Conservation (phyloP, 208 protist species). For the Crithidia acanthocephali region DNA sequence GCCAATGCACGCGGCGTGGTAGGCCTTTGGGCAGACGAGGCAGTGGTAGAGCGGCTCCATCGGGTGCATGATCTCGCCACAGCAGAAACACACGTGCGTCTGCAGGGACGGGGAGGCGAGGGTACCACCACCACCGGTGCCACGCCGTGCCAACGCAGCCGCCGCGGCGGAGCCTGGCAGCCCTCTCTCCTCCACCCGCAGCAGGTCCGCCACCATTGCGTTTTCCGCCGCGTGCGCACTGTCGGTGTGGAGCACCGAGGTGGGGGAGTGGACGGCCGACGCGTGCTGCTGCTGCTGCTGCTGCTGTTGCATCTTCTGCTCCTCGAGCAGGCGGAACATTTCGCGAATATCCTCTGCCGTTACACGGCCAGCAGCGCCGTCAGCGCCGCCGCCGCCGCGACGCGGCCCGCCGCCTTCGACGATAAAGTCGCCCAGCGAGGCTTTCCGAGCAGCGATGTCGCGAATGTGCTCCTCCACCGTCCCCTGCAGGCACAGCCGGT, state of each 20-base stretch:
- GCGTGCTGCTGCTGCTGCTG: background rate
- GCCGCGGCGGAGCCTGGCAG: constrained; percentile 23
- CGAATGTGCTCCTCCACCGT: constrained; percentile 97
- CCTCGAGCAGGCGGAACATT: constrained; percentile 47
- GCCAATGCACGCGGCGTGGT: constrained; percentile 79
- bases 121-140: background rate
- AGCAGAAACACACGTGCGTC: constrained; percentile 76
- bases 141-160: background rate
- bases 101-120: constrained; percentile 23
- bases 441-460: constrained; percentile 91
- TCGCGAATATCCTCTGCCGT: constrained; percentile 57
- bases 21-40: constrained; percentile 79
- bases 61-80: constrained; percentile 76
- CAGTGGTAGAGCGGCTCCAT: constrained; percentile 87
- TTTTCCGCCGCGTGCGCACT: constrained; percentile 31
- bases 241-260: background rate
- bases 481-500: constrained; percentile 93
- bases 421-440: constrained; percentile 95
- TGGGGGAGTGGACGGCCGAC: background rate
- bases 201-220: constrained; percentile 55
- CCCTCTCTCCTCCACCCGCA: constrained; percentile 51
- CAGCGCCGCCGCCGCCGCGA: constrained; percentile 11
- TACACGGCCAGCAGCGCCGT: constrained; percentile 16
- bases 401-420: constrained; percentile 58
- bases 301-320: constrained; percentile 9